Evolutionary conservation across 495 filamentous ascomycete species (phyloP), one percentile per base, ranked within the genome.

Genomic region (Xylaria flabelliformis): DNA sequence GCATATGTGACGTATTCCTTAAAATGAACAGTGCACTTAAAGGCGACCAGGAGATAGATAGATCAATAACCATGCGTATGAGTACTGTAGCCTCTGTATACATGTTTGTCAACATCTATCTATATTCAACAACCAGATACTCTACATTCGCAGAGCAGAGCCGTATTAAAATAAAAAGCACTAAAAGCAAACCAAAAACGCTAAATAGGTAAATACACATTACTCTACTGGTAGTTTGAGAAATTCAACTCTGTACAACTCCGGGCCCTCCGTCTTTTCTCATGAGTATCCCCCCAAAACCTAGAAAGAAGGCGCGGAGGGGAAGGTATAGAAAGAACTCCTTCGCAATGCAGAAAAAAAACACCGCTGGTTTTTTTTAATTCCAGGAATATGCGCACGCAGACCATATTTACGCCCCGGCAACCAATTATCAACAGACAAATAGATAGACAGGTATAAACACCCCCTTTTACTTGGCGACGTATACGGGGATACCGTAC

Each of bases 401-500:
- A 10, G 21, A 19, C 42, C 42, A 19, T 46, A 15, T 46, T 46
- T 4, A 46, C 42, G 42, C 42, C 42, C 42, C 42, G 42, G 15
- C 10, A 46, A 46, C 15, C 13, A 46, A 46, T 0, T 46, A 17
- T 46, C 17, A 46, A 46, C 8, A 13, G 24, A 26, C 10, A 26
- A 13, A 55, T 29, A 29, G 26, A 29, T 29, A 29, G 26, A 24
- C 36, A 39, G 36, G 8, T 8, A 39, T 7, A 56, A 10, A 13
- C n/a, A 13, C 29, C 19, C 21, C 48, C 4, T 39, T 53, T 67
- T 34, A 66, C 61, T 73, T 70, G 64, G 76, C 80, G 73, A 98
- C 85, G 83, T 93, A 97, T 71, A 97, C 92, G 71, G 96, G 96
- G 77, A 99, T 89, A 2, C 96, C 96, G 86, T 98, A 99, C 53